A percentile compares a stretch with the other conserved stretches of the same genome.
Conservation (phyloP, 306 rosid species). For the Acacia acuminata region DNA sequence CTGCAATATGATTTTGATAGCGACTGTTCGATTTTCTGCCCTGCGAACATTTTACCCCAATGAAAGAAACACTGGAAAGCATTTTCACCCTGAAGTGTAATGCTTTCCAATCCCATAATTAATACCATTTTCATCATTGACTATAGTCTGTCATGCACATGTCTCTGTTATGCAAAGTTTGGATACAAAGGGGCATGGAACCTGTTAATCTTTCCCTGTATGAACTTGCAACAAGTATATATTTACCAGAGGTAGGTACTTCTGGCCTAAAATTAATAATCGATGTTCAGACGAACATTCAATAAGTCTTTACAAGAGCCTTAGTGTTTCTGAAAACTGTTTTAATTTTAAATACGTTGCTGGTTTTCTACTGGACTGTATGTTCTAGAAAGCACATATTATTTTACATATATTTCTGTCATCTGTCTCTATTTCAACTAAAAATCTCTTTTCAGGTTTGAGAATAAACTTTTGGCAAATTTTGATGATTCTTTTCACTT, state of each 20-base stretch:
- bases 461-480: slow-evolving; percentile 54
- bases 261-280: background rate
- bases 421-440: slow-evolving; percentile 20
- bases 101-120: background rate
- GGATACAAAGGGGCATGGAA: background rate
- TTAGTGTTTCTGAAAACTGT: background rate
- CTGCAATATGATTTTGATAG: background rate
- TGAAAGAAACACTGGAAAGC: background rate
- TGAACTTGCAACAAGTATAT: background rate
- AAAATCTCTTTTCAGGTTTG: slow-evolving; percentile 63
- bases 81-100: background rate
- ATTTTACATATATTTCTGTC: slow-evolving; percentile 20
- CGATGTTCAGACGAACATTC: slow-evolving; percentile 10
- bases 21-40: too few relatives aligned
- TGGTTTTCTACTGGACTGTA: background rate
- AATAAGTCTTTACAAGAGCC: background rate
- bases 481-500: slow-evolving; percentile 77
- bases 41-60: background rate
- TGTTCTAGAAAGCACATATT: background rate
- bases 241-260: background rate
- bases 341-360: background rate
- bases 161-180: background rate
- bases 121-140: background rate
- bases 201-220: background rate
- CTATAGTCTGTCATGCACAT: background rate